Evolutionary conservation across 768 basidiomycete species (phyloP).

Genomic region (Rhodotorula sphaerocarpa): DNA sequence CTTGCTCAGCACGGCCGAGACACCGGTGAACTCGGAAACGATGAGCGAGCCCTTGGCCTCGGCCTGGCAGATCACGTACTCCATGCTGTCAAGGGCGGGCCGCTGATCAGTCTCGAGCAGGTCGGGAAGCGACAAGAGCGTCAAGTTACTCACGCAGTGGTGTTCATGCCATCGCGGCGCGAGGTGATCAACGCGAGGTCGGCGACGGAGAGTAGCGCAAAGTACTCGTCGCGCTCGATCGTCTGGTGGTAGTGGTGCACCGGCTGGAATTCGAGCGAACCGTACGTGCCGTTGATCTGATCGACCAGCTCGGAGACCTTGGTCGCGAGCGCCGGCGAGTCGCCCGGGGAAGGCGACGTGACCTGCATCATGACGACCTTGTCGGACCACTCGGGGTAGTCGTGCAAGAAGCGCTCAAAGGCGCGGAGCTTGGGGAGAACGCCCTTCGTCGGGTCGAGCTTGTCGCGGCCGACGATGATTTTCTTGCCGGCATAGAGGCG

Average conservation of each 20-base stretch:
- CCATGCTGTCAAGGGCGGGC: conserved; percentile 43
- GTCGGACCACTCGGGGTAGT: conserved; percentile 79
- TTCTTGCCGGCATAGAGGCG: conserved; percentile 90
- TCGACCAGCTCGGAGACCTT: conserved; percentile 88
- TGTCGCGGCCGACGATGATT: conserved; percentile 95
- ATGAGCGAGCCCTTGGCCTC: conserved; percentile 75
- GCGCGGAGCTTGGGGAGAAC: conserved; percentile 96
- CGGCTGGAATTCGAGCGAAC: conserved; percentile 86
- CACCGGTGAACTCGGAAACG: conserved; percentile 96
- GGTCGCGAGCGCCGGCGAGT: conserved; percentile 85
- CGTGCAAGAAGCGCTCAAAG: conserved; percentile 84
- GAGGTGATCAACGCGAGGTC: conserved; percentile 93
- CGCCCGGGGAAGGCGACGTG: conserved; percentile 82
- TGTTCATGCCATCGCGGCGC: conserved; percentile 97
- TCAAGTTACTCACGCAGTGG: conserved; percentile 54
- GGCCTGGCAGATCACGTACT: conserved; percentile 90
- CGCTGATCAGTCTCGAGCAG: background rate
- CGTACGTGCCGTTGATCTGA: conserved; percentile 87
- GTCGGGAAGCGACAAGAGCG: background rate
- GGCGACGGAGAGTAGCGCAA: conserved; percentile 83
- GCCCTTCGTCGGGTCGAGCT: conserved; percentile 96
- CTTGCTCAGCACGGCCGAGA: conserved; percentile 80
- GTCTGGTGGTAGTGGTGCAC: conserved; percentile 98
- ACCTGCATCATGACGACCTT: conserved; percentile 60
- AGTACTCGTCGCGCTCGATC: conserved; percentile 77